Evolutionary conservation across 352 stramenopile species (phyloP), one percentile per base, ranked within the genome.

Genomic region (Globisporangium abappressorium): DNA sequence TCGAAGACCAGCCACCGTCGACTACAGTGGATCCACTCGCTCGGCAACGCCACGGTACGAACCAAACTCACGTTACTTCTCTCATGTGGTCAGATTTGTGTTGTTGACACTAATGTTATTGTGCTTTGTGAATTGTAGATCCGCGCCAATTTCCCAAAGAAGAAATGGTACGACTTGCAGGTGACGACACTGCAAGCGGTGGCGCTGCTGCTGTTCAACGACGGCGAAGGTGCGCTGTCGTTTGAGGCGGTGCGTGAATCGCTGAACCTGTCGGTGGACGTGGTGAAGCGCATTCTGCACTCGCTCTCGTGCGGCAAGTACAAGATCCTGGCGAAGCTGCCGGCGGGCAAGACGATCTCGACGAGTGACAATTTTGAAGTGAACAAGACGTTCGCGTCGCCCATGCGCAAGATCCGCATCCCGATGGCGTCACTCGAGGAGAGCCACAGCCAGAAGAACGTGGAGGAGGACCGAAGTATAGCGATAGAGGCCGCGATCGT

Each of bases 401-500:
- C 95, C 38, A 98, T 98, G 95, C 93, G 96, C 66, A 99, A 99
- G 78, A 92, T 99, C 64, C 91, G 97, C 69, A 98, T 99, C 69
- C 97, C 97, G 3, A 99, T 99, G 97, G 97, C 98, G 33, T 98
- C 93, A 30, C 80, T 99, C 54, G 98, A 99, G 64, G 93, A 99
- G 74, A 98, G 91, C 64, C 93, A 99, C 84, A 99, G 98, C 74
- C 97, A 98, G 56, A 99, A 99, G 81, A 88, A 97, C 57, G 96
- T 99, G 5, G 95, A 99, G 75, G 97, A 99, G 74, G 91, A 98
- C 66, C 84, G 92, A 47, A 92, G 91, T 67, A 98, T 99, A 81
- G 97, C 97, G 22, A 99, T 99, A 75, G 98, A 99, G 85, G 98
- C 98, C 46, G 97, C 97, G 14, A 99, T 99, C 73, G 98, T 99